Percentiles rank a stretch among this genome's conserved stretches.
phyloP scores from a whole-genome alignment of 768 basidiomycete genomes.

The Leccinum boreale region DNA sequence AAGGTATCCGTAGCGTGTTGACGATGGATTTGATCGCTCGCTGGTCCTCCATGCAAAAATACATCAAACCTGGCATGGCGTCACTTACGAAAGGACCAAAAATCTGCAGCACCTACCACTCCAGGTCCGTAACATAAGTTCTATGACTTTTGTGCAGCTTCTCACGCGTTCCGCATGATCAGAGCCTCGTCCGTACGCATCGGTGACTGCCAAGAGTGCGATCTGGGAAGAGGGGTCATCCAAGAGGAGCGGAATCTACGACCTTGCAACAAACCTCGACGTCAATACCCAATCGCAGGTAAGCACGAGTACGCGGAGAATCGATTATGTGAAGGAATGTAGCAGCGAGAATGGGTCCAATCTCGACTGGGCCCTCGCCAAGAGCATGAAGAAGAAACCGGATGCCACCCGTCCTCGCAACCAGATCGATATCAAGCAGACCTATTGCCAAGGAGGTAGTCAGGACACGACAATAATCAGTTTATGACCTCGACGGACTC shows the following conservation, averaged over 20 bases:
- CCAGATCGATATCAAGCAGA: slow-evolving; percentile 81
- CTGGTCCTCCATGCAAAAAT: slow-evolving; percentile 89
- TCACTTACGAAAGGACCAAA: slow-evolving; percentile 5
- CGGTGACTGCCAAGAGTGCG: slow-evolving; percentile 85
- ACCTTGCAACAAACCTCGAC: slow-evolving; percentile 64
- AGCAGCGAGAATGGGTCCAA: slow-evolving; percentile 73
- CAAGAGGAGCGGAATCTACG: neutral
- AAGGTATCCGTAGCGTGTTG: slow-evolving; percentile 84
- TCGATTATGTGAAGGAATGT: slow-evolving; percentile 84
- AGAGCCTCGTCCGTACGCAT: slow-evolving; percentile 82
- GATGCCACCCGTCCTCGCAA: slow-evolving; percentile 78
- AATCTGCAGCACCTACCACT: slow-evolving; percentile 58
- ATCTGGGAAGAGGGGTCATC: slow-evolving; percentile 45
- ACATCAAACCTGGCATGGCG: slow-evolving; percentile 70
- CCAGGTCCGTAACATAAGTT: slow-evolving; percentile 87
- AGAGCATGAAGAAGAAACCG: slow-evolving; percentile 82
- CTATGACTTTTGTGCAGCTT: slow-evolving; percentile 72
- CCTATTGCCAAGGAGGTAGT: slow-evolving; percentile 44
- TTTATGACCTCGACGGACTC: slow-evolving; percentile 44
- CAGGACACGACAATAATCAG: slow-evolving; percentile 7
- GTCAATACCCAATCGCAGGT: slow-evolving; percentile 78
- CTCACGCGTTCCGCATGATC: slow-evolving; percentile 80
- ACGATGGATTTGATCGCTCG: slow-evolving; percentile 81
- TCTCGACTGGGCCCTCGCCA: slow-evolving; percentile 85
- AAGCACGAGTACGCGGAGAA: slow-evolving; percentile 75